Base-by-base conservation (phyloP, 768 basidiomycete genomes). In the Leccinum broughii region DNA sequence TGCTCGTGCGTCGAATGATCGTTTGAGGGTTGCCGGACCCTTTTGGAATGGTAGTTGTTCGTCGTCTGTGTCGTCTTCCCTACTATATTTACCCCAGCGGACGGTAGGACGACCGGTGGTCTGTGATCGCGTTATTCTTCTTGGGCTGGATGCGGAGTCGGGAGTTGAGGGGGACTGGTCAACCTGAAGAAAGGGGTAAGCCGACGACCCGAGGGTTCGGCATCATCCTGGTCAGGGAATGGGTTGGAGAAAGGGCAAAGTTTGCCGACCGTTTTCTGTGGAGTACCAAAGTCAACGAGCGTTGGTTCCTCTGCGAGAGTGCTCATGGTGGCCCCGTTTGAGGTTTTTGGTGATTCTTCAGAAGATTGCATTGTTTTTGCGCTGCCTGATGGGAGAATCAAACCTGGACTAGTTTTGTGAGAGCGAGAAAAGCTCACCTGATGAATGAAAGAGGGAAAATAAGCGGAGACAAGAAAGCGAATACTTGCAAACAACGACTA, bases 111-210 rank as follows among this genome's bases (percentile, higher is more conserved):
- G 74, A 17, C 72, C 67, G 9, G 74, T 72, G 1, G 73, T 74
- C 64, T 74, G 73, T 0, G 73, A 75, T 66, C 72, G 72, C 49
- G 72, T 74, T 5, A 74, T 57, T 70, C 72, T 64, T 57, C 69
- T 66, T 6, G 67, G 48, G 41, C 39, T 58, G n/a, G 70, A 57
- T 1, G 66, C 14, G 5, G 74, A 66, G 56, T 75, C 70, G 8
- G 70, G 65, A 8, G 73, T 57, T 52, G 69, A 65, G 39, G 54
- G 14, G 24, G 35, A 3, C 3, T 60, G 61, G 44, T 72, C 71
- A 35, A 59, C 62, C 72, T 73, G 58, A 22, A 65, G 61, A 66
- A 62, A 63, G 64, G 60, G 59, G 67, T 59, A 15, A 63, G 54
- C 64, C 58, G 61, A 32, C 51, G 54, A 68, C 37, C 70, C 62